A percentile compares a stretch with the other conserved stretches of the same genome.
phyloP scores from a whole-genome alignment of 164 flowering plant genomes.

The Vitis rotundifolia region DNA sequence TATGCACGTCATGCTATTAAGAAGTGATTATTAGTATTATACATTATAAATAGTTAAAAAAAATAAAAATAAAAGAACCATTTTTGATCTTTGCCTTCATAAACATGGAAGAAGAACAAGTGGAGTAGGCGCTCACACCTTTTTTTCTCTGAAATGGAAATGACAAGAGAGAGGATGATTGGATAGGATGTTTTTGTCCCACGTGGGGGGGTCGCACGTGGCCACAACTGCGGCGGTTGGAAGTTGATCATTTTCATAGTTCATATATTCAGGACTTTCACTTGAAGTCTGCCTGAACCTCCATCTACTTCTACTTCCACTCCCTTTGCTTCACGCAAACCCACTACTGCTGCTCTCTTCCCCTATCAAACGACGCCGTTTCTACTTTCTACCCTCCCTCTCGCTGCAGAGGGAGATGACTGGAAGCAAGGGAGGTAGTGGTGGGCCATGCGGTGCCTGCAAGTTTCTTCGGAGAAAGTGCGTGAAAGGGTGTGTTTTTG shows the following conservation, averaged over 20 bases:
- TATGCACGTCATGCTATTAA: too few species aligned
- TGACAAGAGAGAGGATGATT: constrained; percentile 11
- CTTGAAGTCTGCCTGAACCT: constrained; percentile 14
- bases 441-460: constrained; percentile 59
- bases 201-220: constrained; percentile 29
- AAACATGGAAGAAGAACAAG: too few species aligned
- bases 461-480: constrained; percentile 51
- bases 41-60: too few species aligned
- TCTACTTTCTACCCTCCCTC: background rate
- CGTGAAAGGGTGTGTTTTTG: constrained; percentile 43
- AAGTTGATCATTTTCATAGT: constrained; percentile 8
- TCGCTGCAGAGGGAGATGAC: constrained; percentile 15
- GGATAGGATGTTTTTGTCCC: constrained; percentile 30
- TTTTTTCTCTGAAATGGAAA: constrained; percentile 9
- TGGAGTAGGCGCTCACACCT: too few species aligned
- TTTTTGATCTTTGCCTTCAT: too few species aligned
- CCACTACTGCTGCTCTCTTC: too few species aligned
- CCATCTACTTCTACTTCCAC: too few species aligned
- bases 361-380: constrained; percentile 6
- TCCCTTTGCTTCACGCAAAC: too few species aligned
- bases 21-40: too few species aligned
- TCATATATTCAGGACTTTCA: background rate
- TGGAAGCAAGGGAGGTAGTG: constrained; percentile 2
- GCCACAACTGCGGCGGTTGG: constrained; percentile 33
- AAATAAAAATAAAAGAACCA: too few species aligned